A percentile compares a stretch with the other conserved stretches of the same genome.
phyloP scores from a whole-genome alignment of 257 asterid genomes.

The Nicotiana undulata region DNA sequence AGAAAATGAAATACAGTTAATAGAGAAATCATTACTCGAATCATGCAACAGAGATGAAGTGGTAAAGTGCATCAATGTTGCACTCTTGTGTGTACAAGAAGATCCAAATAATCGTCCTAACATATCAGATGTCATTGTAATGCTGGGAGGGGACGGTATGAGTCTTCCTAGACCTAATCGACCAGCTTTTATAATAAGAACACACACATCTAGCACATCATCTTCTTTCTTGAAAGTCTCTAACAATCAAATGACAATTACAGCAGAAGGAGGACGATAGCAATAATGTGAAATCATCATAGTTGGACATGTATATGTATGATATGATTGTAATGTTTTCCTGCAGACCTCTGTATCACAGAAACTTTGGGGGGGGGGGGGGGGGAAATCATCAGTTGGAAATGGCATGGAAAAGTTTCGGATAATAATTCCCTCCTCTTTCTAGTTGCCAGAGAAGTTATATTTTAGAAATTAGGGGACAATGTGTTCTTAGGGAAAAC shows the following conservation, averaged over 20 bases:
- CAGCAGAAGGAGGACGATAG: constrained; percentile 5
- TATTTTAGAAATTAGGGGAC: no score
- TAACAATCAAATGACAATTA: not conserved
- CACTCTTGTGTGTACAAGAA: constrained; percentile 21
- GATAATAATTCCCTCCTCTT: no score
- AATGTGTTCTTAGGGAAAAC: no score
- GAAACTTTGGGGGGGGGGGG: no score
- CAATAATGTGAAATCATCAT: not conserved
- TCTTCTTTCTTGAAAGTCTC: not conserved
- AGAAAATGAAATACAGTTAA: not conserved
- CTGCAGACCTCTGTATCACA: not conserved
- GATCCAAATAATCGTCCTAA: constrained; percentile 20
- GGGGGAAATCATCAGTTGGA: no score
- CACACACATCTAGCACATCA: not conserved
- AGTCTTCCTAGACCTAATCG: constrained; percentile 14
- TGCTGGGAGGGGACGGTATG: constrained; percentile 13
- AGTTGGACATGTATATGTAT: not conserved
- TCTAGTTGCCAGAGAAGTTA: no score
- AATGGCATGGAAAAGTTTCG: no score
- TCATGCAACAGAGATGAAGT: constrained; percentile 9
- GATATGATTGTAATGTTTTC: not conserved
- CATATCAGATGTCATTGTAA: constrained; percentile 14
- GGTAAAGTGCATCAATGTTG: constrained; percentile 15
- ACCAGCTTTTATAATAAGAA: constrained; percentile 9
- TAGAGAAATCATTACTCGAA: not conserved